Conservation (phyloP, 495 filamentous ascomycete species). For the Penicillium maclennaniae region DNA sequence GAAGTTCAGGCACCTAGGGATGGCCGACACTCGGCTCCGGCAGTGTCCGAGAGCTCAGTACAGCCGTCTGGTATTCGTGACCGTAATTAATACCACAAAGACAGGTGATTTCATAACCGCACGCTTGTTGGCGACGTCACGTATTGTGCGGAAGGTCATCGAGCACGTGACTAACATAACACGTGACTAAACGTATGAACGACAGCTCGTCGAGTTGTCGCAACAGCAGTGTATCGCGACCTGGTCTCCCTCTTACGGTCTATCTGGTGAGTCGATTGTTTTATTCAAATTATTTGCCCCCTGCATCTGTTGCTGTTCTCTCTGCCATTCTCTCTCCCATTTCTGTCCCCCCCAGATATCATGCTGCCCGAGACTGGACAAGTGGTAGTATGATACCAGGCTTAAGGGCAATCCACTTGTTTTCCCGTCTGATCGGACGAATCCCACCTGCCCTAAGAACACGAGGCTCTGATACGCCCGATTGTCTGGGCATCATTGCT, state of each 20-base stretch:
- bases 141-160: neutral
- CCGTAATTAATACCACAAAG: neutral
- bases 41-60: conserved; percentile 22
- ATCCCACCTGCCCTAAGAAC: conserved; percentile 14
- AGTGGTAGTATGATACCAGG: conserved; percentile 11
- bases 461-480: conserved; percentile 17
- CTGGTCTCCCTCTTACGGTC: neutral
- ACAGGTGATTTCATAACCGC: neutral
- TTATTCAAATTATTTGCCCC: neutral
- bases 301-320: neutral
- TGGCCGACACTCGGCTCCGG: conserved; percentile 13
- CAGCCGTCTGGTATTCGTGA: conserved; percentile 7
- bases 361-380: conserved; percentile 15
- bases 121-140: neutral
- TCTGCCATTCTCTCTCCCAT: neutral
- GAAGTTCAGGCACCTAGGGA: neutral
- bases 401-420: conserved; percentile 6
- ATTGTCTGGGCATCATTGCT: conserved; percentile 16
- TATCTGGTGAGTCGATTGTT: conserved; percentile 4
- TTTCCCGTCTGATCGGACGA: conserved; percentile 22
- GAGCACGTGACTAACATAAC: neutral
- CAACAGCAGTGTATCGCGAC: neutral
- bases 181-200: neutral
- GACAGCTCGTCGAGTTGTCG: conserved; percentile 10
- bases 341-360: conserved; percentile 1